A percentile compares a stretch with the other conserved stretches of the same genome.
These are phyloP conservation scores for Pseudogymnoascus verrucosus DNA, from an alignment of 2,329 filamentous ascomycete genomes.

Conservation along the genomic window DNA sequence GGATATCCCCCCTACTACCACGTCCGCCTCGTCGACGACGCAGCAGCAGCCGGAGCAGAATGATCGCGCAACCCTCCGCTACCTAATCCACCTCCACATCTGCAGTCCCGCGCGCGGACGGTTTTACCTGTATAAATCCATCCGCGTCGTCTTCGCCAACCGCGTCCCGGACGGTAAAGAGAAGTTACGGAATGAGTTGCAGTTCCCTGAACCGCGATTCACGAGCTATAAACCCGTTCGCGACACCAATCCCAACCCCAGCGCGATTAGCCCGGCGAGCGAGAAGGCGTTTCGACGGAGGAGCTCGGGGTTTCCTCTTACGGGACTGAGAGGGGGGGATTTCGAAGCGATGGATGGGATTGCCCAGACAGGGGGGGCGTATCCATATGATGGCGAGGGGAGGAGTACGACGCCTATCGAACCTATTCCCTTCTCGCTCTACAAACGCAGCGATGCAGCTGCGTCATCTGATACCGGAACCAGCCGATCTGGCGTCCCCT, in stretches of 20 bases:
- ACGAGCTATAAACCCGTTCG: slow-evolving; percentile 69
- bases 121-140: slow-evolving; percentile 84
- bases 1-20: slow-evolving; percentile 35
- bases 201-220: slow-evolving; percentile 80
- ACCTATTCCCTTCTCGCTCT: slow-evolving; percentile 43
- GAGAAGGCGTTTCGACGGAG: slow-evolving; percentile 52
- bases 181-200: slow-evolving; percentile 81
- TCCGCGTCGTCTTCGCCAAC: slow-evolving; percentile 94
- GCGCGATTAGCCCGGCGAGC: slow-evolving; percentile 36
- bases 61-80: slow-evolving; percentile 69
- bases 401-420: slow-evolving; percentile 32
- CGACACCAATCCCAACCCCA: slow-evolving; percentile 34
- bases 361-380: slow-evolving; percentile 19
- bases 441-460: not conserved
- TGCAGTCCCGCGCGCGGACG: slow-evolving; percentile 77
- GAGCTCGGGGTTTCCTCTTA: slow-evolving; percentile 41
- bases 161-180: slow-evolving; percentile 93
- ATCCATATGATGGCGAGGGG: slow-evolving; percentile 15
- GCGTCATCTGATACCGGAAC: slow-evolving; percentile 23
- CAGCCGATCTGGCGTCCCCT: slow-evolving; percentile 23
- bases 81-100: slow-evolving; percentile 87
- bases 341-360: slow-evolving; percentile 23
- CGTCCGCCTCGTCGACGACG: slow-evolving; percentile 26
- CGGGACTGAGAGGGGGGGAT: slow-evolving; percentile 21
- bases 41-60: slow-evolving; percentile 14